Base-by-base conservation (phyloP, 257 asterid genomes). In the Solanum infundibuliforme region DNA sequence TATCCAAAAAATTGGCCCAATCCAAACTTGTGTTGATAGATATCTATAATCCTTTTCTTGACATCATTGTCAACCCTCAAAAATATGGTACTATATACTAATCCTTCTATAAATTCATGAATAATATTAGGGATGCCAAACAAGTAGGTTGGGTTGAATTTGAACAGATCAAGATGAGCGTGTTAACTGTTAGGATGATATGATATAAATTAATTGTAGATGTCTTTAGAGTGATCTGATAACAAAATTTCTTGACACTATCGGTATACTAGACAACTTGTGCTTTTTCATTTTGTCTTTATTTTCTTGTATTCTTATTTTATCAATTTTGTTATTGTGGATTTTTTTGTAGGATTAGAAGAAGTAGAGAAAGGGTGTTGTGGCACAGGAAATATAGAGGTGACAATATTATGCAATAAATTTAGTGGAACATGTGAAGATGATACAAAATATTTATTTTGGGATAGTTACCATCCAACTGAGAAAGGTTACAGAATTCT, bases 381-480 rank as follows among this genome's bases (percentile, higher is more conserved):
- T 68, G 94, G 94, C 8, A 87, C 92, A 1, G 94, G 93, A 32
- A 11, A 11, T 0, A 34, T 92, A 14, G 94, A 92, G 81, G 88
- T 83, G 27, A 74, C 46, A 9, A 5, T 77, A 23, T 86, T 88
- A 48, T 92, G 94, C 88, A 90, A 90, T 79, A 87, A 58, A 32
- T 87, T 36, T 1, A 71, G 83, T 6, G 29, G 29, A 5, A 92
- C 91, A 6, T 92, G 94, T 89, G 74, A 83, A 32, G 90, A 91
- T 16, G 90, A 76, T 69, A 10, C 88, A 12, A 87, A 84, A 38
- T 89, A 87, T 87, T 73, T 92, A 1, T 90, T 92, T 35, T 92
- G 94, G 94, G 94, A 91, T 82, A 87, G 90, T 88, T 90, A 35
- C 32, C 94, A 91, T 88, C 94, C 92, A 14, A 90, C 94, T 1